Evolutionary conservation across 164 flowering plant genomes (phyloP).

Genomic region (Chloranthus sessilifolius): DNA sequence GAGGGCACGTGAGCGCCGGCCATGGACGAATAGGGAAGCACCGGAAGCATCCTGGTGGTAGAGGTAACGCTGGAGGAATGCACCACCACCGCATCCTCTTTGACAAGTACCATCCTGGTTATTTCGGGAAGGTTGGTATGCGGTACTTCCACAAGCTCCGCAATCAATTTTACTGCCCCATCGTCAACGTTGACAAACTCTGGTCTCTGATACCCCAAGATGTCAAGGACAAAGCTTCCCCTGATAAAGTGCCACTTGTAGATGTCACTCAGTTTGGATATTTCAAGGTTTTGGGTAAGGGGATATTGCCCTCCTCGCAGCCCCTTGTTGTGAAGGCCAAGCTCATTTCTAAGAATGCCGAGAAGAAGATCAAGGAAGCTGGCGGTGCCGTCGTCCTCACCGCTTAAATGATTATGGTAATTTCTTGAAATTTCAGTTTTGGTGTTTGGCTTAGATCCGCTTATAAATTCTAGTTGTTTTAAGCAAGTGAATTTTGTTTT

Average conservation of each 20-base stretch:
- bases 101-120: constrained; percentile 84
- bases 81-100: constrained; percentile 79
- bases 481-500: too few relatives aligned
- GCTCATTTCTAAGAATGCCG: constrained; percentile 14
- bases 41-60: constrained; percentile 79
- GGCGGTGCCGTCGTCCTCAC: constrained; percentile 14
- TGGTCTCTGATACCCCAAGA: constrained; percentile 69
- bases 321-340: constrained; percentile 66
- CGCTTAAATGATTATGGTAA: neutral
- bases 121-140: constrained; percentile 81
- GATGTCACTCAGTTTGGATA: constrained; percentile 66
- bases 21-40: constrained; percentile 79
- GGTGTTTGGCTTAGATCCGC: too few relatives aligned
- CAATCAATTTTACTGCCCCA: constrained; percentile 67
- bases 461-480: too few relatives aligned
- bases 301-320: constrained; percentile 37
- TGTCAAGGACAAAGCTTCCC: constrained; percentile 43
- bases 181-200: constrained; percentile 63
- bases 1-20: constrained; percentile 78
- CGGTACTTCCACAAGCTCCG: constrained; percentile 65
- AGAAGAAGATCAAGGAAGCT: constrained; percentile 19
- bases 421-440: neutral
- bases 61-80: constrained; percentile 80
- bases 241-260: constrained; percentile 41
- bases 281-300: constrained; percentile 73